Conservation (phyloP, 2,329 filamentous ascomycete genomes). For the Fusarium stilboides region DNA sequence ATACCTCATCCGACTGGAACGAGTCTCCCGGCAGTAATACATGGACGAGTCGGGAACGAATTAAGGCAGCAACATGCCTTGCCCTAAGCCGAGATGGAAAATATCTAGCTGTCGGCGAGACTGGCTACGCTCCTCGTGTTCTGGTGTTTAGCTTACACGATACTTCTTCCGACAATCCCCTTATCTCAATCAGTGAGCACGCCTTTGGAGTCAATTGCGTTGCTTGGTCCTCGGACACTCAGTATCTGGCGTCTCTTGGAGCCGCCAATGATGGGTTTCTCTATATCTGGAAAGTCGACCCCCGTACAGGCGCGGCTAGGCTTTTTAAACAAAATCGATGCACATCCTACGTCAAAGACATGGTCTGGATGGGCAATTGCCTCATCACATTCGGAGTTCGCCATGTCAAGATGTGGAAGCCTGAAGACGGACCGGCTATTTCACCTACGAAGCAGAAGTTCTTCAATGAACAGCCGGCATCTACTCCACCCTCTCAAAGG, state of each 20-base stretch:
- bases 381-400: constrained; percentile 91
- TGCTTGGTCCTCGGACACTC: constrained; percentile 89
- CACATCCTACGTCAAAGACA: constrained; percentile 86
- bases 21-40: constrained; percentile 79
- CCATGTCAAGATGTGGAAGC: constrained; percentile 93
- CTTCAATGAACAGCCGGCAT: constrained; percentile 57
- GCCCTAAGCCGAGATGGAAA: constrained; percentile 89
- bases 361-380: constrained; percentile 90
- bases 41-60: constrained; percentile 90
- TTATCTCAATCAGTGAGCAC: constrained; percentile 91
- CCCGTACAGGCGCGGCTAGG: constrained; percentile 83
- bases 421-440: constrained; percentile 74
- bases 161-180: constrained; percentile 82
- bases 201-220: constrained; percentile 90
- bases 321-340: constrained; percentile 92
- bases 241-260: constrained; percentile 89
- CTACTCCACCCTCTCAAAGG: constrained; percentile 61
- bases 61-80: constrained; percentile 94
- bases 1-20: constrained; percentile 65
- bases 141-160: constrained; percentile 91
- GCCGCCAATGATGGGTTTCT: constrained; percentile 93
- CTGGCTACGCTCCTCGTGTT: constrained; percentile 92
- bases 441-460: constrained; percentile 77
- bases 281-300: constrained; percentile 89
- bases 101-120: constrained; percentile 94